phyloP scores from a whole-genome alignment of 768 basidiomycete genomes.

The Mycena capillaripes region DNA sequence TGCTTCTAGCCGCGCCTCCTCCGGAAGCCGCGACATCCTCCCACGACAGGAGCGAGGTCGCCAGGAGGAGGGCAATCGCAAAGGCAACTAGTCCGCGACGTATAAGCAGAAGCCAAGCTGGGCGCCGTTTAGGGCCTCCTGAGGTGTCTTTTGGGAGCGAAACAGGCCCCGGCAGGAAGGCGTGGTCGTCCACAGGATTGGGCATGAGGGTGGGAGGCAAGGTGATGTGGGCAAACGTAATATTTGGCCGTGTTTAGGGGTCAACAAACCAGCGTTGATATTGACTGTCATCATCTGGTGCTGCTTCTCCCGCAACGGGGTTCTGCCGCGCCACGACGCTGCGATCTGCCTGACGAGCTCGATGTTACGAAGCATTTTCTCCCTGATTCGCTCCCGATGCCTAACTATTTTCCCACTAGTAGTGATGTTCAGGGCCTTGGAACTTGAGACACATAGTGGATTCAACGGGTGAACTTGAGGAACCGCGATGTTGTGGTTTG shows the following conservation, averaged over 20 bases:
- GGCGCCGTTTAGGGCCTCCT: background rate
- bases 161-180: constrained; percentile 1
- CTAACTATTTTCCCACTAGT: too few relatives aligned
- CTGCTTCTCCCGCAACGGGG: background rate
- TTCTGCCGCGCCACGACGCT: background rate
- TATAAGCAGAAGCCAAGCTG: constrained; percentile 1
- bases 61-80: constrained; percentile 1
- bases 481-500: too few relatives aligned
- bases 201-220: background rate
- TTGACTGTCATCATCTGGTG: constrained; percentile 1
- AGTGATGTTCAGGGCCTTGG: too few relatives aligned
- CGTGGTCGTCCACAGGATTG: constrained; percentile 6
- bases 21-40: background rate
- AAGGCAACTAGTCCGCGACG: background rate
- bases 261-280: background rate
- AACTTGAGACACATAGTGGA: too few relatives aligned
- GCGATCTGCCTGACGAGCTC: background rate
- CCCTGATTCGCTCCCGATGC: background rate
- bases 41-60: constrained; percentile 4
- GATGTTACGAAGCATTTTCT: background rate
- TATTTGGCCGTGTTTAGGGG: background rate
- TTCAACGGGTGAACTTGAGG: too few relatives aligned
- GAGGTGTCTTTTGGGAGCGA: background rate
- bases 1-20: background rate
- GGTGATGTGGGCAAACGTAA: background rate